phyloP scores from a whole-genome alignment of 208 protist genomes.

The Acanthamoeba sp. region DNA sequence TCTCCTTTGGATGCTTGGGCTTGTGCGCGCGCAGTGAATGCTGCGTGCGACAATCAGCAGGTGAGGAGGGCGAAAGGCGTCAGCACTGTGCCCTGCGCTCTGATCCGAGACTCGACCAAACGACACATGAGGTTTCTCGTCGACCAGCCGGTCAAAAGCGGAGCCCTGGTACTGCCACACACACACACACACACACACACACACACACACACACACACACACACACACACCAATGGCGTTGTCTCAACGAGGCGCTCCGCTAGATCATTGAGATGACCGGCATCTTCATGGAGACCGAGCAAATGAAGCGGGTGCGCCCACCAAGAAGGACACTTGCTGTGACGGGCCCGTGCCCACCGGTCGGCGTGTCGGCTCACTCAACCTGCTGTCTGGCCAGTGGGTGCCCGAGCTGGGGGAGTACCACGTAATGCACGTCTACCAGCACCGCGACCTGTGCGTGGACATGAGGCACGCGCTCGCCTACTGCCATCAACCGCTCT shows the following conservation, averaged over 20 bases:
- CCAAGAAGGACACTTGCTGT: too few species aligned
- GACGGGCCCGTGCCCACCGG: too few species aligned
- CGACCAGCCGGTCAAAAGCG: not conserved
- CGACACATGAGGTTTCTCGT: not conserved
- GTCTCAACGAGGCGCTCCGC: not conserved
- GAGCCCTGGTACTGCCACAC: too few species aligned
- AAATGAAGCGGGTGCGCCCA: not conserved
- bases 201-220: not conserved
- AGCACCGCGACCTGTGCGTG: not conserved
- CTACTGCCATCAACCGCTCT: not conserved
- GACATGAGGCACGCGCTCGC: not conserved
- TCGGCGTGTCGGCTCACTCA: not conserved
- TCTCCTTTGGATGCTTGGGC: not conserved
- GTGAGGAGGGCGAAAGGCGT: not conserved
- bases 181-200: too few species aligned
- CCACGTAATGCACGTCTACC: not conserved
- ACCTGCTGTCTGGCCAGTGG: not conserved
- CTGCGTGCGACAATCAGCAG: not conserved
- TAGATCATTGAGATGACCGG: not conserved
- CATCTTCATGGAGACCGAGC: not conserved
- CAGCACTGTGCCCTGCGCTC: not conserved
- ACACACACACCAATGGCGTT: not conserved
- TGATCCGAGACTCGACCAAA: not conserved
- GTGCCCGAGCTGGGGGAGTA: not conserved
- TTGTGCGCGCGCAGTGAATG: not conserved